Evolutionary conservation across 2,329 filamentous ascomycete species (phyloP), one percentile per base, ranked within the genome.

Genomic region (Beauveria medogensis): DNA sequence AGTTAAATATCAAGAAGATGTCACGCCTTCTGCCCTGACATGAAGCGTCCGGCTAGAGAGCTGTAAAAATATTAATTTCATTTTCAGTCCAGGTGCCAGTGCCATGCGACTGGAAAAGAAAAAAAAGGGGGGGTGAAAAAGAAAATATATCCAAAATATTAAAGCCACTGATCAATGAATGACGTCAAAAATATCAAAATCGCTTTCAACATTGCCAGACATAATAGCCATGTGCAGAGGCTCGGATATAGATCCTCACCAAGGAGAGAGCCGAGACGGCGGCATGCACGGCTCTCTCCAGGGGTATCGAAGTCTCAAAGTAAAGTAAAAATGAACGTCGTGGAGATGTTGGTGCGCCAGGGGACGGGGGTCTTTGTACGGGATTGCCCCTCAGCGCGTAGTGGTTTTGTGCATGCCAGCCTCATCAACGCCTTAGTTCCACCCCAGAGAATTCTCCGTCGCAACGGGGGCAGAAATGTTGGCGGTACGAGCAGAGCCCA

Each of bases 371-470:
- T 53, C 47, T 47, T 60, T 53, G 58, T 54, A 54, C 41, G 16
- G 57, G 40, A 43, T 18, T 57, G 5, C 48, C 22, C 58, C 28
- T 43, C 50, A 20, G 14, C 50, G 28, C 50, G 26, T 28, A 16
- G 26, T 37, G 26, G 43, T 20, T 41, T 28, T 28, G 46, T 30
- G 28, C 30, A n/a, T 16, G 43, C 20, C 46, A 28, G 22, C 24
- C 18, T 37, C 57, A 22, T 47, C 28, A n/a, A 34, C 41, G n/a
- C 28, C 50, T 85, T 82, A 97, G 79, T 95, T 96, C 92, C 92
- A 97, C 69, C 92, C 92, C 66, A 97, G 83, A 56, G 91, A 96
- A 81, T 97, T 97, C 79, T 95, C 92, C 3, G 92, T 89, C 74
- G 92, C 92, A 65, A 96, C 89, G 3, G 92, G 92, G 40, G 91